Base-by-base conservation (phyloP, 257 asterid genomes). In the Nicotiana tomentosiformis region DNA sequence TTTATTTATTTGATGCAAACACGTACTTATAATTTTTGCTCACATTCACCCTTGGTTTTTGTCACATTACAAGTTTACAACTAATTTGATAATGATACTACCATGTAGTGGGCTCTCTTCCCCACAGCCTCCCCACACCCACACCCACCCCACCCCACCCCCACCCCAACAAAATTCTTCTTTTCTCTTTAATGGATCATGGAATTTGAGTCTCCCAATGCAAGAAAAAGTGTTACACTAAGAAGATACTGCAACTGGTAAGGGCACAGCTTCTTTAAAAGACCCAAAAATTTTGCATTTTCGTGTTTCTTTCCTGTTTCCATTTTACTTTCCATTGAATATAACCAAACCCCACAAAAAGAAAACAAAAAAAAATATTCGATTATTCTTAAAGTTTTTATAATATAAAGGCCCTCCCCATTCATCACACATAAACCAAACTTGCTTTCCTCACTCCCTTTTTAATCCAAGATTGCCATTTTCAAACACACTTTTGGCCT, bases 121-220 rank as follows among this genome's bases (percentile, higher is more conserved):
- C 82, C 81, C 39, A 61, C 62, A 80, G 83, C 82, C 51, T 58
- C 81, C 16, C 81, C 5, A 35, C 5, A 1, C 7, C 79, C 49
- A 20, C 23, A 49, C 10, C 18, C 10, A 20, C 23, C 58, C 7
- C 5, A 35, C 5, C 7, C 79, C 49, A 20, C 23, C 56, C 10
- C 18, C 10, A 20, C 23, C 58, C 7, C n/a, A 18, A 20, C 30
- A 49, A 37, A 74, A 26, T 49, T 35, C 62, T 74, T 55, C 79
- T 83, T 60, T 69, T 77, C 86, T 77, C 83, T 82, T 77, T 84
- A 82, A 23, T 84, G 83, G 83, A 85, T 66, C 87, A 87, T 88
- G 92, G 96, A 93, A 93, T 93, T 90, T 89, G 91, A 91, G 84
- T 86, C 87, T 85, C 86, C 89, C 95, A 80, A 88, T 86, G 91